Percentiles rank a stretch among this genome's conserved stretches.
phyloP scores from a whole-genome alignment of 208 protist genomes.

The Trypanosoma theileri region DNA sequence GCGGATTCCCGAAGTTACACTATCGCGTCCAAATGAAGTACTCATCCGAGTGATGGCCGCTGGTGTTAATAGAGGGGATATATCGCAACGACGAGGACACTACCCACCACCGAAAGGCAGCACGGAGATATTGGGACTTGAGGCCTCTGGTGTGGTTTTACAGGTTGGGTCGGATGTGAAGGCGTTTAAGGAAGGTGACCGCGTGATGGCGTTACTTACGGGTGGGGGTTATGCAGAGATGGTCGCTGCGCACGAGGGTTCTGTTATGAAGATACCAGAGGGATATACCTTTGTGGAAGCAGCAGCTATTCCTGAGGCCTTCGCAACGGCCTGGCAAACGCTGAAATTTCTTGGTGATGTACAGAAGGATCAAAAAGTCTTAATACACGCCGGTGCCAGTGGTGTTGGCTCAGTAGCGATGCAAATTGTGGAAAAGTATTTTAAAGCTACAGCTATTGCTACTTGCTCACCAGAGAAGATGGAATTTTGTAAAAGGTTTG shows the following conservation, averaged over 20 bases:
- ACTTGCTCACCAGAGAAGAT: constrained; percentile 71
- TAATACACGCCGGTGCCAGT: constrained; percentile 88
- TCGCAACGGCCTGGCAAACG: constrained; percentile 91
- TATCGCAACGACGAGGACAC: constrained; percentile 73
- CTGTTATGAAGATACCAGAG: constrained; percentile 79
- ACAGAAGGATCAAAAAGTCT: constrained; percentile 64
- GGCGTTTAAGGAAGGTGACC: constrained; percentile 78
- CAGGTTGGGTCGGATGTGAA: constrained; percentile 59
- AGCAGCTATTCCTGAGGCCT: constrained; percentile 90
- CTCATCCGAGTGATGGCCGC: constrained; percentile 88
- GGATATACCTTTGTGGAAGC: constrained; percentile 87
- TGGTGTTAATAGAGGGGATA: constrained; percentile 89
- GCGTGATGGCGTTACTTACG: constrained; percentile 82
- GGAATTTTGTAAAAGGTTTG: constrained; percentile 69
- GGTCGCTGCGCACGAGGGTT: constrained; percentile 68
- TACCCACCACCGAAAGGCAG: constrained; percentile 86
- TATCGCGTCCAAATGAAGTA: constrained; percentile 49
- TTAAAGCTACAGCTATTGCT: constrained; percentile 58
- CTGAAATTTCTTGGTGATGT: constrained; percentile 71
- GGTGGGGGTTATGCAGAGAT: constrained; percentile 93
- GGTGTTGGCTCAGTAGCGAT: constrained; percentile 85
- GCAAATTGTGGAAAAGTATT: constrained; percentile 85
- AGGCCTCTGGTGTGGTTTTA: constrained; percentile 87
- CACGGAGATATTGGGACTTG: constrained; percentile 85
- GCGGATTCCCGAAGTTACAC: constrained; percentile 36